Base-by-base conservation (phyloP, 768 basidiomycete genomes). In the Chlorophyllum brunneum region DNA sequence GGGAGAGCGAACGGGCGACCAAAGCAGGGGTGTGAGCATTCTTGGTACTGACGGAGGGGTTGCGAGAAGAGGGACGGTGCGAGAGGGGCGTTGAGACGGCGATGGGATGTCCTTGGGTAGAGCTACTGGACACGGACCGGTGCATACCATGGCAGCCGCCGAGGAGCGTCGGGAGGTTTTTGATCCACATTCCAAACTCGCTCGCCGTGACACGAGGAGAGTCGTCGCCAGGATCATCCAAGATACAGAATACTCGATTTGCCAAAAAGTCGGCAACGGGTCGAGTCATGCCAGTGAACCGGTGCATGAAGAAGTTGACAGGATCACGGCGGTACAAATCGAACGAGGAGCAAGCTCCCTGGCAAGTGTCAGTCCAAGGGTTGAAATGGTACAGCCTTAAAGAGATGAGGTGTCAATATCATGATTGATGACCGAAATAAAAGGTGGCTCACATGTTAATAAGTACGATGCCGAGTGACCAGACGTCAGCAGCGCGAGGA, bases 381-480 rank as follows among this genome's bases (percentile, higher is more conserved):
- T 98, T 98, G 71, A 80, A 90, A 70, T 99, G 97, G 72, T 98
- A 99, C 66, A 98, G 77, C 90, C 90, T 91, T 60, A 43, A 45
- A 29, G 22, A 47, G 41, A 15, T 54, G 45, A 43, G 57, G 16
- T 40, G 51, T 53, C 36, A 44, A 41, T 41, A 44, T 45, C 34
- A 26, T 9, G 13, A 49, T 60, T 29, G 34, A 48, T 40, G 11
- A 36, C 9, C 10, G 24, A 51, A 44, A 23, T 37, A 30, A 29
- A 29, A 47, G 39, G 51, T 46, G 37, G 45, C 84, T 30, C 60
- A 90, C 92, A 98, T 95, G 69, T 99, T 99, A 79, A 99, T 92
- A 61, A 99, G 83, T 58, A 99, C 97, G 66, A 99, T 97, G 56
- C 95, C 95, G 60, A 99, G 79, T 22, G 95, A 98, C 95, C 93